Base-by-base conservation (phyloP, 2,329 filamentous ascomycete genomes). In the Botrytis aclada region DNA sequence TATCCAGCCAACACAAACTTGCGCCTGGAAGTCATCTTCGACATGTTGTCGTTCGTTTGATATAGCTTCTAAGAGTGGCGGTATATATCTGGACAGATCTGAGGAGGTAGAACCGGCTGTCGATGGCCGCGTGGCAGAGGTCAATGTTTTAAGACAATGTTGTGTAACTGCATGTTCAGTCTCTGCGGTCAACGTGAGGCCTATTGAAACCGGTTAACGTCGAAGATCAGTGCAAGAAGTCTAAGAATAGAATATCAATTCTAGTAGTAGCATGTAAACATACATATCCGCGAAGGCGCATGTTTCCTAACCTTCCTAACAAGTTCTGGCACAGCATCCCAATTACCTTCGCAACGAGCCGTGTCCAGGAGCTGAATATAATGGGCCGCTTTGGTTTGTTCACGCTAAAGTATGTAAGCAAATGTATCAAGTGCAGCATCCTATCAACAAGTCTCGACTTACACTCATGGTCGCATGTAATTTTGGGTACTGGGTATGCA, bases 221-320 rank as follows among this genome's bases (percentile, higher is more conserved):
- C 51, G 58, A 61, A 14, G 20, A 47, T 60, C 63, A 32, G 41
- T 43, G 56, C 37, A 37, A 60, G 45, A 16, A 70, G 32, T 45
- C 37, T 63, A 39, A 34, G 60, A 70, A 39, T 56, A 32, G 4
- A 41, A 41, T 25, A 25, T 67, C 9, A 16, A 67, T 29, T 60
- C 25, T 25, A n/a, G 43, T 47, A n/a, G 41, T 25, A 22, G n/a
- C 47, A 32, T 63, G 5, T 37, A 41, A 72, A 81, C 89, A 79
- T 91, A 98, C 95, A 97, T 83, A 89, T 88, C 82, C 93, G 89
- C 74, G 93, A 89, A 58, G 94, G 92, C 78, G 94, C 93, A 87
- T 99, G 95, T 83, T 99, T 98, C 80, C 92, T 92, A 80, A 98
- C 88, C 84, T 99, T 99, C 81, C 95, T 90, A 79, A 96, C 91